These are phyloP conservation scores for Rhododendron molle DNA, from an alignment of 148 eudicot species.

Conservation along the genomic window DNA sequence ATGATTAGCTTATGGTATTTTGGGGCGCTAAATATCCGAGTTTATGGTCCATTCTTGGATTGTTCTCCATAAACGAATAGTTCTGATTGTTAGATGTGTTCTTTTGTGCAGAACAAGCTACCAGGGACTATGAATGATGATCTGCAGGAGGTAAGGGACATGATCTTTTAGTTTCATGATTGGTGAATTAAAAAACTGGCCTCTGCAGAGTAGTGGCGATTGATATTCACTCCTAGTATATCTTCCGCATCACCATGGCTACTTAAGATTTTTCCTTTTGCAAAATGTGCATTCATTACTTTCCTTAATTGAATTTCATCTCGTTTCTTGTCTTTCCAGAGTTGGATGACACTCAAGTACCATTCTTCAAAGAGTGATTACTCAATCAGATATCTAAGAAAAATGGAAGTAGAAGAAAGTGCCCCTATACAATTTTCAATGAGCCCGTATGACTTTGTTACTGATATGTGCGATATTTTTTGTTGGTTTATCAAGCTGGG, in stretches of 20 bases:
- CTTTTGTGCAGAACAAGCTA: conserved; percentile 43
- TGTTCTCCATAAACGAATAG: conserved; percentile 9
- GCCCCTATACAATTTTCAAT: conserved; percentile 54
- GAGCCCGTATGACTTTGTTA: conserved; percentile 53
- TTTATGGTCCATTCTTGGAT: background rate
- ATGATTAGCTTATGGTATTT: conserved; percentile 1
- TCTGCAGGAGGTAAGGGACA: conserved; percentile 43
- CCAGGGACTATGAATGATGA: conserved; percentile 28
- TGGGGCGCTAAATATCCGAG: background rate
- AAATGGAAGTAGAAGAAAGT: conserved; percentile 45
- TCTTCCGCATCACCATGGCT: background rate
- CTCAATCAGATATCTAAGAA: conserved; percentile 46
- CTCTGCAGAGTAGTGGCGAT: background rate
- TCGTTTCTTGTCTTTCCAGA: conserved; percentile 25
- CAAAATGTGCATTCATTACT: background rate
- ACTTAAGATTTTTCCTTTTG: background rate
- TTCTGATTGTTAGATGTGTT: conserved; percentile 5
- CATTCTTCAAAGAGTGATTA: conserved; percentile 46
- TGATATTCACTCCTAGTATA: background rate
- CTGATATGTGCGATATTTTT: background rate
- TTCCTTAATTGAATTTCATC: background rate
- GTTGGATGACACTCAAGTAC: conserved; percentile 69
- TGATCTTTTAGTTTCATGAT: background rate
- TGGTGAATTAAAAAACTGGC: background rate
- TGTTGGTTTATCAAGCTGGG: background rate